Conservation (phyloP, 768 basidiomycete species). For the Calocybe cyanea region DNA sequence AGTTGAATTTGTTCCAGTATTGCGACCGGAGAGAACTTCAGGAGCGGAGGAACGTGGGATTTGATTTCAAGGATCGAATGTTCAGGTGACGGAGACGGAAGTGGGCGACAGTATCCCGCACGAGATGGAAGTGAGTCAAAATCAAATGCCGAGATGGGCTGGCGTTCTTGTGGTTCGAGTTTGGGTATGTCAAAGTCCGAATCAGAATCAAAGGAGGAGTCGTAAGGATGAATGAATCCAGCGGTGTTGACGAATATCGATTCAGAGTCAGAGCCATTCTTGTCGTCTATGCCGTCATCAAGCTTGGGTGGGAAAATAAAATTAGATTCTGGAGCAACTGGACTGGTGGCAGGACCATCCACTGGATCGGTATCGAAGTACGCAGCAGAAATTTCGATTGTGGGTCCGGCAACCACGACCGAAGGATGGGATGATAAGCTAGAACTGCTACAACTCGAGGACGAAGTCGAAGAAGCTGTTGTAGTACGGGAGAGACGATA, state of each 20-base stretch:
- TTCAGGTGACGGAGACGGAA: slow-evolving; percentile 2
- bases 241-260: slow-evolving; percentile 36
- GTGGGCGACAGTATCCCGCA: slow-evolving; percentile 5
- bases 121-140: slow-evolving; percentile 46
- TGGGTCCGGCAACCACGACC: slow-evolving; percentile 14
- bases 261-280: background rate
- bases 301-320: slow-evolving; percentile 16
- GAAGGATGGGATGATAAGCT: slow-evolving; percentile 19
- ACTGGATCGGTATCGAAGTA: slow-evolving; percentile 37
- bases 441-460: slow-evolving; percentile 19
- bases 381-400: slow-evolving; percentile 38
- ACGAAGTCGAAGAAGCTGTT: slow-evolving; percentile 17
- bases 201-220: slow-evolving; percentile 22
- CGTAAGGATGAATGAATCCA: slow-evolving; percentile 47
- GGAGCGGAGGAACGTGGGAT: slow-evolving; percentile 19
- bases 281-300: slow-evolving; percentile 5
- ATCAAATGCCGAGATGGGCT: slow-evolving; percentile 40
- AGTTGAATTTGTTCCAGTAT: slow-evolving; percentile 41
- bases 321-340: slow-evolving; percentile 18
- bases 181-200: slow-evolving; percentile 26
- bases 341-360: slow-evolving; percentile 29
- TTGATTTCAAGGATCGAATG: slow-evolving; percentile 17
- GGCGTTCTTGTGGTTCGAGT: slow-evolving; percentile 32
- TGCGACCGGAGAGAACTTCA: slow-evolving; percentile 21
- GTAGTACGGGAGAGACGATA: slow-evolving; percentile 19